Base-by-base conservation (phyloP, 176 grass and related monocot genomes). In the Puya raimondii region DNA sequence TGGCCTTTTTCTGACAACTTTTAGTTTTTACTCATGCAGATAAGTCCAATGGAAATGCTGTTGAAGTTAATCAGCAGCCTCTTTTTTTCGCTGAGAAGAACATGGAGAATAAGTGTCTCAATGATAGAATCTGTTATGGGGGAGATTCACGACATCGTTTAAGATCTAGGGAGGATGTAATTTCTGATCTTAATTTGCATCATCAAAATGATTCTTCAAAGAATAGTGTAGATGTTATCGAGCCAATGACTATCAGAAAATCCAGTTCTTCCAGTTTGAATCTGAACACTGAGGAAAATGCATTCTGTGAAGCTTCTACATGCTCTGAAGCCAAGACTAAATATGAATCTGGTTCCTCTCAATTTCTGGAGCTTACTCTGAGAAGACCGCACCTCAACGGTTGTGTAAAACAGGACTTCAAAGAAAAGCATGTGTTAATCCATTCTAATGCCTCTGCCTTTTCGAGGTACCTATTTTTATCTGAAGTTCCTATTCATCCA, bases 371-470 rank as follows among this genome's bases (percentile, higher is more conserved):
- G 58, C 64, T 68, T 59, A 70, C 52, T 52, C 22, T 78, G 53
- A 85, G 26, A 76, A 79, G 77, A 67, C 68, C 74, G 73, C 76
- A 69, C 0, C 66, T 61, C 29, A 78, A 80, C 75, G 85, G 72
- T 67, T 80, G 53, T 71, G 16, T 76, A 33, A 80, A 78, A 52
- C 59, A 74, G 23, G 79, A 78, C 22, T 61, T 80, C 27, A 90
- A 63, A 75, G 70, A 82, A 75, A 88, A 88, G 48, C 85, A 93
- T 80, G 76, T 84, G 33, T 80, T 90, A 48, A 99, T 87, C 78
- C 90, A 99, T 80, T 99, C 94, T 7, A 81, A 88, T 80, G 88
- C 75, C 52, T 99, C 95, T 76, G 87, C 85, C 54, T 94, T 99
- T 74, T 91, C 84, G 14, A 96, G 88, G 88, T 96, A 84, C 48